phyloP scores from a whole-genome alignment of 1,284 basidiomycete species.

The Filobasidium uniguttulatum region DNA sequence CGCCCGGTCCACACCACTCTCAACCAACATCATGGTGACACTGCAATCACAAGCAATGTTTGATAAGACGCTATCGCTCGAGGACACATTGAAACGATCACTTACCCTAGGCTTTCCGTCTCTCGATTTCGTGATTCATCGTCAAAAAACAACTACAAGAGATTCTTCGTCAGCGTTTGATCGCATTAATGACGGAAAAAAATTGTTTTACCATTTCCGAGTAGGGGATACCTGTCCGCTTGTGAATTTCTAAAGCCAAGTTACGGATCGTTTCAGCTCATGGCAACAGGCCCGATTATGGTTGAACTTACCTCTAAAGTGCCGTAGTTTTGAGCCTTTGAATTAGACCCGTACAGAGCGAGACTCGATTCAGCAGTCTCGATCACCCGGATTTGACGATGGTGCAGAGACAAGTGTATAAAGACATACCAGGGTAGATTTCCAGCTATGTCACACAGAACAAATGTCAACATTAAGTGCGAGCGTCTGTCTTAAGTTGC shows the following conservation, averaged over 20 bases:
- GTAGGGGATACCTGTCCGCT: constrained; percentile 66
- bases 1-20: constrained; percentile 9
- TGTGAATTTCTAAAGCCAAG: constrained; percentile 43
- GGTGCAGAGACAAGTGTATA: no score
- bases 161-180: background rate
- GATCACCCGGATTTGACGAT: no score
- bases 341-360: constrained; percentile 4
- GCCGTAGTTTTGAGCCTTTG: constrained; percentile 61
- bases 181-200: background rate
- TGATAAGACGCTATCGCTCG: background rate
- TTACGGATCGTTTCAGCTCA: background rate
- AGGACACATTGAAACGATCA: background rate
- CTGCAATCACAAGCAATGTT: background rate
- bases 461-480: background rate
- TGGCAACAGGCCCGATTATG: background rate
- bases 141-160: background rate
- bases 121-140: background rate
- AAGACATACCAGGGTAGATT: constrained; percentile 61
- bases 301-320: constrained; percentile 45
- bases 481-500: background rate
- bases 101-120: constrained; percentile 1
- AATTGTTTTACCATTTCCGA: constrained; percentile 57
- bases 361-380: background rate
- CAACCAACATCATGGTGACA: constrained; percentile 14
- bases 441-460: constrained; percentile 42